Percentiles rank a stretch among this genome's conserved stretches.
Evolutionary conservation across 345 rosid species (phyloP).

Genomic region (Moricandia arvensis): DNA sequence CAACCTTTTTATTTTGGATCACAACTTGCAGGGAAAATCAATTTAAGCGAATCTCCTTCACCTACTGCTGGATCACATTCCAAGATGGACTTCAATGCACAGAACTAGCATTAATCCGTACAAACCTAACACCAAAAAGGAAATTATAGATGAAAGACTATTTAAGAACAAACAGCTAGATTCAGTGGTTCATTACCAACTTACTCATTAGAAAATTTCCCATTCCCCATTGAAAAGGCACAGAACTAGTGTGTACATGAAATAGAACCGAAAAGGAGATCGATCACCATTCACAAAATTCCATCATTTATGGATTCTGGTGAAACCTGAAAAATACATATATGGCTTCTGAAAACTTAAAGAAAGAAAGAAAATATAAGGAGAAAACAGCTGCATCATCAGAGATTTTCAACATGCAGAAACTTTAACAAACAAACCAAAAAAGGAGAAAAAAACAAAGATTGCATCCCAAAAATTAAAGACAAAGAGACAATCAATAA

Average conservation of each 20-base stretch:
- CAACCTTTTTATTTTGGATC: neutral
- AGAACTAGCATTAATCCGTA: conserved; percentile 22
- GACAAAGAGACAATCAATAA: conserved; percentile 19
- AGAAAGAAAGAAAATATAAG: neutral
- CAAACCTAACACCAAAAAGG: conserved; percentile 34
- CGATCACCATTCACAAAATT: neutral
- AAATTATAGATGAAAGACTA: conserved; percentile 4
- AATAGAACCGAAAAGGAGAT: conserved; percentile 2
- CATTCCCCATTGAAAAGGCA: neutral
- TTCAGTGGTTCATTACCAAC: conserved; percentile 20
- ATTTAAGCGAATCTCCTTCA: conserved; percentile 1
- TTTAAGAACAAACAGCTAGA: conserved; percentile 29
- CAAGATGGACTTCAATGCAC: conserved; percentile 16
- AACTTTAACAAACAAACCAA: neutral
- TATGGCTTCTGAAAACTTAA: conserved; percentile 13
- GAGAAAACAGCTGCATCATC: neutral
- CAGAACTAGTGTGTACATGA: conserved; percentile 5
- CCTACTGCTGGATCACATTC: conserved; percentile 13
- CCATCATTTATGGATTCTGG: conserved; percentile 20
- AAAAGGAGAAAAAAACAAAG: neutral
- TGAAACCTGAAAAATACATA: conserved; percentile 4
- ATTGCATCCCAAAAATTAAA: neutral
- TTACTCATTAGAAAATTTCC: neutral
- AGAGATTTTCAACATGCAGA: conserved; percentile 9
- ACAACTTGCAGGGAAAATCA: conserved; percentile 7